These are phyloP conservation scores for Phallus indusiatus DNA, from an alignment of 768 basidiomycete species.

Conservation along the genomic window DNA sequence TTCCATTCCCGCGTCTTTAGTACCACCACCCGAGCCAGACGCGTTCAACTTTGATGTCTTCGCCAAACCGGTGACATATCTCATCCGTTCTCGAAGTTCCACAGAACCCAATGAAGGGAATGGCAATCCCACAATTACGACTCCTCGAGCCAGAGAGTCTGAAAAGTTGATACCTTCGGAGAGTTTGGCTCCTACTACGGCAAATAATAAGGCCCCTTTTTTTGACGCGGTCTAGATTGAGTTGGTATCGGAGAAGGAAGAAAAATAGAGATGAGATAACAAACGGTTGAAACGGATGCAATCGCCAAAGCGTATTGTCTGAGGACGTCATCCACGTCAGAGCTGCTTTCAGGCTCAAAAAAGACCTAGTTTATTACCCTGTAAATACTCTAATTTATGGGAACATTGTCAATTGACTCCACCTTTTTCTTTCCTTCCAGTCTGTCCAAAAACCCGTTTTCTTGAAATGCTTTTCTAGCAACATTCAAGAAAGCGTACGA, in stretches of 20 bases:
- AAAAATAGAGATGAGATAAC: not conserved
- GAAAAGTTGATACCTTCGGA: constrained; percentile 81
- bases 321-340: constrained; percentile 64
- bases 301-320: constrained; percentile 58
- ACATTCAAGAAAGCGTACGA: constrained; percentile 76
- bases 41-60: constrained; percentile 24
- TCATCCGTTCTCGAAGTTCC: constrained; percentile 86
- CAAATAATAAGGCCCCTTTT: constrained; percentile 69
- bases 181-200: constrained; percentile 95
- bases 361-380: constrained; percentile 49
- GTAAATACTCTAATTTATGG: not conserved
- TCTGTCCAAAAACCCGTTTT: constrained; percentile 50
- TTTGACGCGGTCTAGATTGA: not conserved
- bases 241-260: constrained; percentile 11
- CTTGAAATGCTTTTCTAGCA: constrained; percentile 58
- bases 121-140: constrained; percentile 83
- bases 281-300: constrained; percentile 5
- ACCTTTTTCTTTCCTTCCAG: constrained; percentile 70
- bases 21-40: constrained; percentile 22
- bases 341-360: constrained; percentile 71
- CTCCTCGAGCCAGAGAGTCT: constrained; percentile 75
- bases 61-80: constrained; percentile 65
- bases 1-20: constrained; percentile 66
- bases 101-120: constrained; percentile 89
- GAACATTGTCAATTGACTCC: not conserved